phyloP scores from a whole-genome alignment of 2,329 filamentous ascomycete species.

The Neonectria punicea region DNA sequence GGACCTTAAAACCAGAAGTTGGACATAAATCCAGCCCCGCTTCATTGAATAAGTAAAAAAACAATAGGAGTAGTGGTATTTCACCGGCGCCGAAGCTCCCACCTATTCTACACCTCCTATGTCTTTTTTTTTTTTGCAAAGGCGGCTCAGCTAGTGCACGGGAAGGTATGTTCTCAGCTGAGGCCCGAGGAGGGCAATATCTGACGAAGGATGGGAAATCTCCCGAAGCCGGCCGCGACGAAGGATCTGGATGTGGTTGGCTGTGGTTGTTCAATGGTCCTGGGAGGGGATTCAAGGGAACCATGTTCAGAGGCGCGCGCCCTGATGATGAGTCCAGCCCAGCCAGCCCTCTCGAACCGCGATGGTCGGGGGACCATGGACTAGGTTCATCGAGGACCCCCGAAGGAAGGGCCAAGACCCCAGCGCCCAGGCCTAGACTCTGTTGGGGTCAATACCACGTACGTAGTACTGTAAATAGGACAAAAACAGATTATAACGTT shows the following conservation, averaged over 20 bases:
- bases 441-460: conserved; percentile 9
- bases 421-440: conserved; percentile 14
- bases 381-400: conserved; percentile 8
- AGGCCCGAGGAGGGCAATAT: neutral
- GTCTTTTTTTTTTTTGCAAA: neutral
- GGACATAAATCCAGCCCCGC: no score
- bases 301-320: conserved; percentile 10
- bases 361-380: conserved; percentile 3
- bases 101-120: no score
- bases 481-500: neutral
- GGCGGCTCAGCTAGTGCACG: conserved; percentile 11
- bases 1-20: no score
- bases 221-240: neutral
- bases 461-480: neutral
- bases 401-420: conserved; percentile 16
- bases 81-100: no score
- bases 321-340: conserved; percentile 13
- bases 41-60: no score
- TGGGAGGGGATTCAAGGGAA: no score
- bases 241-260: no score
- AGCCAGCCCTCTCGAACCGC: neutral
- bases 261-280: no score
- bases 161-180: neutral
- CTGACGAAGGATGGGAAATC: neutral
- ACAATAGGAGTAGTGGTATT: no score